These are phyloP conservation scores for Chytriomyces sp. DNA, from an alignment of 192 early-diverging fungal genomes.

Conservation along the genomic window DNA sequence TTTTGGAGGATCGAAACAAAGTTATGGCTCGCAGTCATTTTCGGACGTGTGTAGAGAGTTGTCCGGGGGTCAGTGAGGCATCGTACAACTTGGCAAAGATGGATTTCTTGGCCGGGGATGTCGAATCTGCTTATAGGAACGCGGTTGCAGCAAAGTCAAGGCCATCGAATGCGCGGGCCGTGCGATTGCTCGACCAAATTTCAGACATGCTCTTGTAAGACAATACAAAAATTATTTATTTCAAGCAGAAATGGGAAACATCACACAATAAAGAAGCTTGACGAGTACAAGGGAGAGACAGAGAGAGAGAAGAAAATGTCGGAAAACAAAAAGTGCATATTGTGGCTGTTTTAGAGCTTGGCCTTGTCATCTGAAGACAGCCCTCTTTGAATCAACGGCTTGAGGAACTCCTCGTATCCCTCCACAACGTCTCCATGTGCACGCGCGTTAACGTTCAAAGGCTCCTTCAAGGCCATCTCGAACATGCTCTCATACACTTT, in stretches of 20 bases:
- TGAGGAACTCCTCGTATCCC: constrained; percentile 56
- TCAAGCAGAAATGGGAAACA: background rate
- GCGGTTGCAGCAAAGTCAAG: background rate
- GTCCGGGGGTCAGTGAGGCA: background rate
- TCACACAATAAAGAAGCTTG: background rate
- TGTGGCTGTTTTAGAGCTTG: background rate
- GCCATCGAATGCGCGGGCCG: background rate
- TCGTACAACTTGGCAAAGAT: background rate
- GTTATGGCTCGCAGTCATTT: background rate
- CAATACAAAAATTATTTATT: background rate
- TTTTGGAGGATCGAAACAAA: background rate
- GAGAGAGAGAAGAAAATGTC: background rate
- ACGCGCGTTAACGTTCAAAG: constrained; percentile 67
- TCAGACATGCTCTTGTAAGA: no score
- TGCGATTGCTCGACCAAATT: background rate
- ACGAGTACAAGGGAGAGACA: background rate
- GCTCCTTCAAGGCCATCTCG: constrained; percentile 75
- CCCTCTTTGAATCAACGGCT: constrained; percentile 36
- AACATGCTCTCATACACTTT: constrained; percentile 80
- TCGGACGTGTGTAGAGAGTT: background rate
- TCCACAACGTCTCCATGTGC: constrained; percentile 49
- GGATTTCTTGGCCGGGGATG: background rate
- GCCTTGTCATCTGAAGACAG: background rate
- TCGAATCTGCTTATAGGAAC: background rate
- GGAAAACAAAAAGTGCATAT: background rate